A percentile compares a stretch with the other conserved stretches of the same genome.
Conservation (phyloP, 352 stramenopile species). For the Pythium sp. region DNA sequence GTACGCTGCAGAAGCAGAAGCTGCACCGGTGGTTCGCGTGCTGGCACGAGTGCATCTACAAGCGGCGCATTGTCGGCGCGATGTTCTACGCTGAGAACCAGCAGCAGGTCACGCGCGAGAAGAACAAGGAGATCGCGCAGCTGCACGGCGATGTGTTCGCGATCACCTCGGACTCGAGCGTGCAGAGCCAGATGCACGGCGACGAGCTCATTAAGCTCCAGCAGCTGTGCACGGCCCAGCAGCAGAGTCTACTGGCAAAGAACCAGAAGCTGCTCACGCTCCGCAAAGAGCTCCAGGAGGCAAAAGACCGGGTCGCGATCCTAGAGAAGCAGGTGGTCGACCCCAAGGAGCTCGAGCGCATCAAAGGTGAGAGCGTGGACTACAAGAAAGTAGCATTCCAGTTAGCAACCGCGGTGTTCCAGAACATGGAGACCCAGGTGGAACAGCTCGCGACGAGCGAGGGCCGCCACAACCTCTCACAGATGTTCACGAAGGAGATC, state of each 20-base stretch:
- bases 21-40: constrained; percentile 39
- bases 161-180: constrained; percentile 23
- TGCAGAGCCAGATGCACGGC: constrained; percentile 39
- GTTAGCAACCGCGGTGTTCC: constrained; percentile 38
- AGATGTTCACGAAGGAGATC: constrained; percentile 64
- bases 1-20: constrained; percentile 21
- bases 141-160: constrained; percentile 68
- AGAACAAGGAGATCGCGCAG: constrained; percentile 40
- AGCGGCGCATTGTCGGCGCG: constrained; percentile 61
- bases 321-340: constrained; percentile 55
- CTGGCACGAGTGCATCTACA: constrained; percentile 59
- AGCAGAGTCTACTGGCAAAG: constrained; percentile 32
- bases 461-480: constrained; percentile 55
- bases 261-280: constrained; percentile 57
- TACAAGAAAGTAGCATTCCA: constrained; percentile 76
- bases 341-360: constrained; percentile 48
- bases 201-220: constrained; percentile 40
- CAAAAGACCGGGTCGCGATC: constrained; percentile 23
- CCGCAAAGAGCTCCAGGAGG: constrained; percentile 43
- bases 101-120: constrained; percentile 40
- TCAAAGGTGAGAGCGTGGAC: constrained; percentile 53
- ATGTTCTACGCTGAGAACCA: constrained; percentile 71
- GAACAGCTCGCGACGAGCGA: constrained; percentile 61
- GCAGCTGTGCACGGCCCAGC: constrained; percentile 26
- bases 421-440: constrained; percentile 55